A percentile compares a stretch with the other conserved stretches of the same genome.
phyloP scores from a whole-genome alignment of 1,284 basidiomycete genomes.

The Paramarasmius palmivorus region DNA sequence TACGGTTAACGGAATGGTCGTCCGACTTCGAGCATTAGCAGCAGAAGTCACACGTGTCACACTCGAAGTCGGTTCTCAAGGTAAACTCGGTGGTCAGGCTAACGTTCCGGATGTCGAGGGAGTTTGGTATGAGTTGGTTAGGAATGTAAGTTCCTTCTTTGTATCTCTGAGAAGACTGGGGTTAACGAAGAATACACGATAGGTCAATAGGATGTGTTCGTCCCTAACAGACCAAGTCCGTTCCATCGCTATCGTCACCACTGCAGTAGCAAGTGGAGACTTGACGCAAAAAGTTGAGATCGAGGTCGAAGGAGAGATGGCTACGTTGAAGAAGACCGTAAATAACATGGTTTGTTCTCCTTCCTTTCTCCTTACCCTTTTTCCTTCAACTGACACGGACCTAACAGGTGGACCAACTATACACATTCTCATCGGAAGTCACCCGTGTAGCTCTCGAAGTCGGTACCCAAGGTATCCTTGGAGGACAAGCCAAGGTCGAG shows the following conservation, averaged over 20 bases:
- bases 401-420: slow-evolving; percentile 89
- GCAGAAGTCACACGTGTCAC: slow-evolving; percentile 97
- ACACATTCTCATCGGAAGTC: slow-evolving; percentile 89
- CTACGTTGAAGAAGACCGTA: slow-evolving; percentile 39
- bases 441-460: slow-evolving; percentile 55
- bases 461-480: slow-evolving; percentile 83
- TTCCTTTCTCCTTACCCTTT: neutral
- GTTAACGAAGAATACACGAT: too few relatives aligned
- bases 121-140: slow-evolving; percentile 91
- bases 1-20: slow-evolving; percentile 98
- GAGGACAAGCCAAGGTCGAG: slow-evolving; percentile 89
- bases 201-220: slow-evolving; percentile 84
- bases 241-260: slow-evolving; percentile 90
- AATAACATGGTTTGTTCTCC: slow-evolving; percentile 18
- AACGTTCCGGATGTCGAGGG: slow-evolving; percentile 94
- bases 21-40: slow-evolving; percentile 71
- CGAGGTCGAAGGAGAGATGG: slow-evolving; percentile 86
- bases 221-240: slow-evolving; percentile 94
- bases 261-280: slow-evolving; percentile 88
- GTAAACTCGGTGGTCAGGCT: slow-evolving; percentile 90
- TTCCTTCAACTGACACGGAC: slow-evolving; percentile 46
- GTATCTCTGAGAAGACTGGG: neutral
- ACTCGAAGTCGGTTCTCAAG: slow-evolving; percentile 86
- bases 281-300: slow-evolving; percentile 90
- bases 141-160: slow-evolving; percentile 61